These are phyloP conservation scores for Zygosaccharomyces siamensis DNA, from an alignment of 805 yeast genomes.

Conservation along the genomic window DNA sequence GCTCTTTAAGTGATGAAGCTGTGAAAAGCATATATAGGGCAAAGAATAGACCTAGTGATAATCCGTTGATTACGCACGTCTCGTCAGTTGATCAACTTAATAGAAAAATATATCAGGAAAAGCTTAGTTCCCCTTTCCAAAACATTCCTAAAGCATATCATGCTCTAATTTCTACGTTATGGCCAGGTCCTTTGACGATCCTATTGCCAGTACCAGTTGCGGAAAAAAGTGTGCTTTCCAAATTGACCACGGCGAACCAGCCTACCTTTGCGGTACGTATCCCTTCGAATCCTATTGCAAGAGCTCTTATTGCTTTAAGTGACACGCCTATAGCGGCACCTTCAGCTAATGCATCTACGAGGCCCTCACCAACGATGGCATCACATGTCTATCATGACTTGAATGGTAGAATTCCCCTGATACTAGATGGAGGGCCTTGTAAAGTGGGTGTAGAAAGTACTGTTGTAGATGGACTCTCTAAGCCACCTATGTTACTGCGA, in stretches of 20 bases:
- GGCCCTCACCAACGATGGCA: constrained; percentile 91
- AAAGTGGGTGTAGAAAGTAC: constrained; percentile 91
- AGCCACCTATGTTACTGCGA: constrained; percentile 82
- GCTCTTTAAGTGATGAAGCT: constrained; percentile 67
- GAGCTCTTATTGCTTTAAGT: constrained; percentile 80
- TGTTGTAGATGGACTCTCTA: constrained; percentile 81
- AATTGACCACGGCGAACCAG: constrained; percentile 79
- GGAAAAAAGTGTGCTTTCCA: constrained; percentile 50
- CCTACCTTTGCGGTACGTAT: constrained; percentile 87
- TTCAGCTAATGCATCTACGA: constrained; percentile 92
- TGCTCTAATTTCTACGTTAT: constrained; percentile 59
- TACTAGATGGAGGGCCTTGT: constrained; percentile 88
- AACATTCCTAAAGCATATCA: constrained; percentile 65
- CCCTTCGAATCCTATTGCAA: constrained; percentile 82
- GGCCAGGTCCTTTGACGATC: constrained; percentile 97
- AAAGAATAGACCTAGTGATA: constrained; percentile 91
- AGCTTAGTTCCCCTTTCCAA: constrained; percentile 1
- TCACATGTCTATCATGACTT: constrained; percentile 79
- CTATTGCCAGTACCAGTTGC: constrained; percentile 56
- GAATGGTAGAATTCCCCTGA: constrained; percentile 71
- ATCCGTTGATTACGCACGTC: constrained; percentile 88
- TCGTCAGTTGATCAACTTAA: constrained; percentile 71
- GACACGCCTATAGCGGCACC: constrained; percentile 96
- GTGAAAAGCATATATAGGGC: constrained; percentile 78
- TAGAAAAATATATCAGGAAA: constrained; percentile 46